Evolutionary conservation across 2,329 filamentous ascomycete genomes (phyloP).

Genomic region (Mycogone perniciosa): DNA sequence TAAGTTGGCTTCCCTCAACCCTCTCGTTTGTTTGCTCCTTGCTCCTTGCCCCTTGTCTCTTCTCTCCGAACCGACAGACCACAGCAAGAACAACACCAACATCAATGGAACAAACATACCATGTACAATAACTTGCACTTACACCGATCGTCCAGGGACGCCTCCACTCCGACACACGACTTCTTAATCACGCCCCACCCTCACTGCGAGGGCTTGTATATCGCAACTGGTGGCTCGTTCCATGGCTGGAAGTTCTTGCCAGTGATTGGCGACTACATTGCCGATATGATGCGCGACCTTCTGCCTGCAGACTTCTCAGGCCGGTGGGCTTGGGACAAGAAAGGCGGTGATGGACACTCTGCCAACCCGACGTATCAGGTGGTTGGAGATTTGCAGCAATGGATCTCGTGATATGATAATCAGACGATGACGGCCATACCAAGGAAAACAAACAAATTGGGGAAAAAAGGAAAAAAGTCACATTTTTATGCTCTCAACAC

Average conservation of each 20-base stretch:
- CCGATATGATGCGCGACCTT: constrained; percentile 39
- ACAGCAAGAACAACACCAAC: too few species aligned
- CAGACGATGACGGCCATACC: not conserved
- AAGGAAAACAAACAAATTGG: not conserved
- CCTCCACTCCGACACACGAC: constrained; percentile 55
- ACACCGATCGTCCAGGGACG: constrained; percentile 41
- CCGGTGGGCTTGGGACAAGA: constrained; percentile 42
- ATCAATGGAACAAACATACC: not conserved
- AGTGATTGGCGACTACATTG: constrained; percentile 53
- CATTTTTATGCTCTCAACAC: not conserved
- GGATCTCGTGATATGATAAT: constrained; percentile 21
- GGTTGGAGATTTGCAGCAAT: constrained; percentile 35
- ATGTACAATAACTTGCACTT: constrained; percentile 12
- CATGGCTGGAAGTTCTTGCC: constrained; percentile 62
- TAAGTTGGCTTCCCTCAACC: constrained; percentile 20
- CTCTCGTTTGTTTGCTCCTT: not conserved
- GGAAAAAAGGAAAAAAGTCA: not conserved
- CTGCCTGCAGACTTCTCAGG: constrained; percentile 32
- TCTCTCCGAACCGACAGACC: not conserved
- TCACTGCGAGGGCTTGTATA: constrained; percentile 45
- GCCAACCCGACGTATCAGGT: constrained; percentile 38
- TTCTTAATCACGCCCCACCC: constrained; percentile 52
- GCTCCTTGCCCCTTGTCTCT: not conserved
- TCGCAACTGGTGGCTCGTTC: constrained; percentile 58
- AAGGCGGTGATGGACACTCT: constrained; percentile 34